Conservation (phyloP, 345 rosid species). For the Salix exigua region DNA sequence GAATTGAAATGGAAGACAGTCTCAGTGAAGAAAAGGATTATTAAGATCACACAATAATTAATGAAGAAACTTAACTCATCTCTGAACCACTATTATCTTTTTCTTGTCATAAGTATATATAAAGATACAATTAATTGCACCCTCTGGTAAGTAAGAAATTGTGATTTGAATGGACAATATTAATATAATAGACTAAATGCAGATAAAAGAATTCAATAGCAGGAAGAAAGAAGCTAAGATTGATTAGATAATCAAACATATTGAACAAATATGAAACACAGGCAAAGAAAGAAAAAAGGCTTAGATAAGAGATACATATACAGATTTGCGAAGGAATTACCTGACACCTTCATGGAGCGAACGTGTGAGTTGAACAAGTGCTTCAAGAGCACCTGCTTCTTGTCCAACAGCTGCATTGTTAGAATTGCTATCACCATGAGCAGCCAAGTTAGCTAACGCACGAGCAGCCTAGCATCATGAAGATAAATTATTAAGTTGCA, state of each 20-base stretch:
- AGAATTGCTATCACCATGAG: constrained; percentile 38
- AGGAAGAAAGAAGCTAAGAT: background rate
- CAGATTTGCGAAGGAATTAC: constrained; percentile 9
- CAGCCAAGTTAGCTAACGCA: constrained; percentile 40
- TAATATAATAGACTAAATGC: background rate
- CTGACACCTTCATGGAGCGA: constrained; percentile 40
- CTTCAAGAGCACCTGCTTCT: constrained; percentile 39
- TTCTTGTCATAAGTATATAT: background rate
- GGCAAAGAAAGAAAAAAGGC: background rate
- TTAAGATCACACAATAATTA: background rate
- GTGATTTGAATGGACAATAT: background rate
- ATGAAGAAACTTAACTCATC: background rate
- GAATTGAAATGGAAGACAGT: background rate
- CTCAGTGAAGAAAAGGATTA: background rate
- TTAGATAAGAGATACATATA: background rate
- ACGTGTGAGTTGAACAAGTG: constrained; percentile 31
- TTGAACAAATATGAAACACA: background rate
- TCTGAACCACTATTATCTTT: background rate
- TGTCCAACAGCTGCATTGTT: constrained; percentile 36
- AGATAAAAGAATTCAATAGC: background rate
- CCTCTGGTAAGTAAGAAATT: background rate
- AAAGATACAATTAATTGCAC: background rate
- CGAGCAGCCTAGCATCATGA: constrained; percentile 26
- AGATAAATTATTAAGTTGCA: background rate
- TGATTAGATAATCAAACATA: background rate